Conservation (phyloP, 164 flowering plant genomes). For the Euptelea pleiosperma region DNA sequence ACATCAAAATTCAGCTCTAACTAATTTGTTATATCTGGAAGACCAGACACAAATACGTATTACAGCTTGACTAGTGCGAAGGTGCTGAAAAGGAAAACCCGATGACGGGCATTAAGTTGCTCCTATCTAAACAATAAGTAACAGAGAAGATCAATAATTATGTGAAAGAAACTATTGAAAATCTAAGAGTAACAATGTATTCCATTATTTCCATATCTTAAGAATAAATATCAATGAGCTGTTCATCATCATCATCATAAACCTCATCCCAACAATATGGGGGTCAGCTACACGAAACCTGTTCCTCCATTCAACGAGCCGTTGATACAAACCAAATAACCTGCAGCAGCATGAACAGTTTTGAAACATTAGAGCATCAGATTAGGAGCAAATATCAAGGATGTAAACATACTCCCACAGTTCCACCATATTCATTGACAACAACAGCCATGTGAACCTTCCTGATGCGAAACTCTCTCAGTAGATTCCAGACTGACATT, state of each 20-base stretch:
- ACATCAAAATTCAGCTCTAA: too few species aligned
- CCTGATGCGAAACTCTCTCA: conserved; percentile 94
- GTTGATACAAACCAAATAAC: not conserved
- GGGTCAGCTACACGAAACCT: too few species aligned
- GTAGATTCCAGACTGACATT: conserved; percentile 98
- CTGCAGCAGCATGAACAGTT: conserved; percentile 6
- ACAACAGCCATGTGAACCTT: conserved; percentile 99
- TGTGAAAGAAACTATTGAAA: not conserved
- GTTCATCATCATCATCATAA: too few species aligned
- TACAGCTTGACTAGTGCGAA: not conserved
- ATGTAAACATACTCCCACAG: conserved; percentile 79
- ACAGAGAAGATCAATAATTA: not conserved
- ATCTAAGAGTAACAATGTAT: not conserved
- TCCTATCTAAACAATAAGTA: not conserved
- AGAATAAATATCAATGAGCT: too few species aligned
- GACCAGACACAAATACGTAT: not conserved
- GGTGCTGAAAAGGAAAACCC: not conserved
- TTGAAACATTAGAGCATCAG: not conserved
- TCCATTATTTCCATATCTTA: not conserved
- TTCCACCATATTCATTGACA: conserved; percentile 98
- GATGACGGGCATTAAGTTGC: not conserved
- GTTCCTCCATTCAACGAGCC: too few species aligned
- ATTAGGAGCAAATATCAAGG: conserved; percentile 5
- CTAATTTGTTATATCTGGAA: too few species aligned
- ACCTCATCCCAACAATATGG: too few species aligned